Evolutionary conservation across 306 rosid genomes (phyloP).

Genomic region (Quercus agrifolia): DNA sequence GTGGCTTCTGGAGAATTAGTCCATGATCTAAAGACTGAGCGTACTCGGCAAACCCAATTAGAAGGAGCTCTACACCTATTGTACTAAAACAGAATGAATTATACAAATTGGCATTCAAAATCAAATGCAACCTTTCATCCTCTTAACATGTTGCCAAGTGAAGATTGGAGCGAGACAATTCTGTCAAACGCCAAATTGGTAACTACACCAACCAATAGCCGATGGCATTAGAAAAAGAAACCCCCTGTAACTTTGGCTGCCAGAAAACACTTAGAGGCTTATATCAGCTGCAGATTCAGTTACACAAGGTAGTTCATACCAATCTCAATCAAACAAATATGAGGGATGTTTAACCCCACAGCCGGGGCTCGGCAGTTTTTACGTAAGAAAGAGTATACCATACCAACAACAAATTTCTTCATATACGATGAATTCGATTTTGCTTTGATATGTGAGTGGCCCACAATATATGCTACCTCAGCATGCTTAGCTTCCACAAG

Average conservation of each 20-base stretch:
- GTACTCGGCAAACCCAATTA: slow-evolving; percentile 24
- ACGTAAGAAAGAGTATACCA: slow-evolving; percentile 73
- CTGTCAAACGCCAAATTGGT: background rate
- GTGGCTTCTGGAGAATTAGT: background rate
- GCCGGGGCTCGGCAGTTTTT: slow-evolving; percentile 85
- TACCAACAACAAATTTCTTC: slow-evolving; percentile 63
- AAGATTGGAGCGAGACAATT: background rate
- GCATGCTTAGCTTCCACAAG: slow-evolving; percentile 83
- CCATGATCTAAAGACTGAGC: background rate
- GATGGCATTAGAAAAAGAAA: background rate
- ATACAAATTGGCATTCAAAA: background rate
- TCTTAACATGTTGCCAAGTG: background rate
- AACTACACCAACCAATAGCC: background rate
- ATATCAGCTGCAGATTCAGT: slow-evolving; percentile 13
- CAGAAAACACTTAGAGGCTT: slow-evolving; percentile 14
- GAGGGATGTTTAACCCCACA: slow-evolving; percentile 80
- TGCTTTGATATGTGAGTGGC: slow-evolving; percentile 75
- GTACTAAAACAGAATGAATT: background rate
- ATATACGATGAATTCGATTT: slow-evolving; percentile 59
- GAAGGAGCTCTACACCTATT: slow-evolving; percentile 1
- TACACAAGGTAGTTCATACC: slow-evolving; percentile 81
- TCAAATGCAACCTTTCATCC: background rate
- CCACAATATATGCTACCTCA: slow-evolving; percentile 78
- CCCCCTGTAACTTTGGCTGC: slow-evolving; percentile 17
- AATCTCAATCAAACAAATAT: slow-evolving; percentile 76